A percentile compares a stretch with the other conserved stretches of the same genome.
phyloP scores from a whole-genome alignment of 2,329 filamentous ascomycete genomes.

The Sclerotinia trifoliorum region DNA sequence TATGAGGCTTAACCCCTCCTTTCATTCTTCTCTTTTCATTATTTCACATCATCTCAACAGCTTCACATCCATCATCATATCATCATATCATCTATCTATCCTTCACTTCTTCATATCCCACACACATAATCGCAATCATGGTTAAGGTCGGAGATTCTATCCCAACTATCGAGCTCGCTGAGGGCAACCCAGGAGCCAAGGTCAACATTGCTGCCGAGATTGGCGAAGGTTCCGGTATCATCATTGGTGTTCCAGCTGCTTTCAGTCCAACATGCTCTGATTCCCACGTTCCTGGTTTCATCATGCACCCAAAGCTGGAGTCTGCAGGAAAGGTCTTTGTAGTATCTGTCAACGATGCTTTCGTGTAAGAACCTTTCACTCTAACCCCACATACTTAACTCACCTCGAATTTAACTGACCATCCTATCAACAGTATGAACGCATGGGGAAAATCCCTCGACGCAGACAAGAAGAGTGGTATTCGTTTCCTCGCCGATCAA shows the following conservation, averaged over 20 bases:
- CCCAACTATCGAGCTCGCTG: slow-evolving; percentile 72
- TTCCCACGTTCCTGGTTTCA: slow-evolving; percentile 80
- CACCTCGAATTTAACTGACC: neutral
- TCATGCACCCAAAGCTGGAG: slow-evolving; percentile 74
- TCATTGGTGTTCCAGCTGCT: slow-evolving; percentile 81
- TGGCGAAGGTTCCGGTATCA: slow-evolving; percentile 66
- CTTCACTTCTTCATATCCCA: neutral
- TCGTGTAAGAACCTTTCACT: slow-evolving; percentile 65
- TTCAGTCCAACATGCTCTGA: slow-evolving; percentile 68
- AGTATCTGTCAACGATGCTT: slow-evolving; percentile 88
- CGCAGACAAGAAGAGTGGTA: slow-evolving; percentile 67
- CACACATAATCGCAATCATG: slow-evolving; percentile 28
- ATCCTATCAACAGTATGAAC: slow-evolving; percentile 64
- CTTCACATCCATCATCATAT: neutral
- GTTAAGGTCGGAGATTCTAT: slow-evolving; percentile 76
- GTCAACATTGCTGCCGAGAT: slow-evolving; percentile 78
- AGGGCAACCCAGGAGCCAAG: slow-evolving; percentile 84
- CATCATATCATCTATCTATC: neutral
- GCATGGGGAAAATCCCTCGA: slow-evolving; percentile 81
- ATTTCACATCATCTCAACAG: neutral
- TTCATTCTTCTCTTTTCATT: neutral
- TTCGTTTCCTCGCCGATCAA: slow-evolving; percentile 86
- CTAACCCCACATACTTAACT: neutral
- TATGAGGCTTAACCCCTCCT: neutral
- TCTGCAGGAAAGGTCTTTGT: slow-evolving; percentile 83